Conservation (phyloP, 345 rosid species). For the Garcia nutans region DNA sequence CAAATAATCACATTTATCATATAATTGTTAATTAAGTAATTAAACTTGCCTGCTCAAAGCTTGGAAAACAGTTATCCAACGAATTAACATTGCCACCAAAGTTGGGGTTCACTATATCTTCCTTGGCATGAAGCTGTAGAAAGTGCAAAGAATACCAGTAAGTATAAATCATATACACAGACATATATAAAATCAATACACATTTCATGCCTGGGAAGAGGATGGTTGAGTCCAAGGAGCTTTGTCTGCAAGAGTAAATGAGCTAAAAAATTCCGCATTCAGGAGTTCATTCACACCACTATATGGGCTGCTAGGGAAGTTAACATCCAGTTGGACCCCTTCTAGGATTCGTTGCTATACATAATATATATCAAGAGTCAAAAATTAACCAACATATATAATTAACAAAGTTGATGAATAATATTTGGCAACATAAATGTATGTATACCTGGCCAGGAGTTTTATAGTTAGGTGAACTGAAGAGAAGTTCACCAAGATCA, state of each 20-base stretch:
- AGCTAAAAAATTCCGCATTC: constrained; percentile 5
- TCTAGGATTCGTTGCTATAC: constrained; percentile 16
- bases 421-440: no score
- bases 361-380: no score
- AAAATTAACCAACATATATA: no score
- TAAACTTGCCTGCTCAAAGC: constrained; percentile 13
- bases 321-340: not conserved
- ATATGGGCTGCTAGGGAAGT: not conserved
- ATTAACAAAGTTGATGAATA: no score
- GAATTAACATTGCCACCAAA: not conserved
- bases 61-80: constrained; percentile 6
- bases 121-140: not conserved
- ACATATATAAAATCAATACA: not conserved
- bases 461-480: not conserved
- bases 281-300: not conserved
- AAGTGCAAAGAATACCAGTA: no score
- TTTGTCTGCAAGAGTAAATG: not conserved
- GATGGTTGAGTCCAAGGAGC: constrained; percentile 12
- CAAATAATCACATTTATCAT: no score
- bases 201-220: constrained; percentile 29
- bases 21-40: not conserved
- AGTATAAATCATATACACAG: no score
- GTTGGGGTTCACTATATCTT: not conserved
- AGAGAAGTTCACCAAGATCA: constrained; percentile 3
- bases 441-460: constrained; percentile 10